These are phyloP conservation scores for Exobasidium rhododendri DNA, from an alignment of 1,284 basidiomycete genomes.

Conservation along the genomic window DNA sequence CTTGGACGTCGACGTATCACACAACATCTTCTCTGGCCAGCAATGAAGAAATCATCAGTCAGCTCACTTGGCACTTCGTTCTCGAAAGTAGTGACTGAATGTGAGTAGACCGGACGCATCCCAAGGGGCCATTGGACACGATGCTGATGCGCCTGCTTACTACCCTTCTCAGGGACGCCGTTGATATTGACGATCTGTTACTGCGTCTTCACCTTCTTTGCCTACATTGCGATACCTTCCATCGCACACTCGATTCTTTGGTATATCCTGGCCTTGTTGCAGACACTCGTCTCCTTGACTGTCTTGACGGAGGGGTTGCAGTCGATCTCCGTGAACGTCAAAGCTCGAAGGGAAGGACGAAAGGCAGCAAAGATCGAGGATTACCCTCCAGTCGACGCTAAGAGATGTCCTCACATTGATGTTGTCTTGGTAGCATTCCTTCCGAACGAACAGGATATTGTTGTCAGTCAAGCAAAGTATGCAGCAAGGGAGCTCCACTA, in stretches of 20 bases:
- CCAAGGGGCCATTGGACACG: too few species aligned
- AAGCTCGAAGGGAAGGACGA: conserved; percentile 29
- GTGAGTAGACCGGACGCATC: conserved; percentile 4
- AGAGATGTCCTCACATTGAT: conserved; percentile 39
- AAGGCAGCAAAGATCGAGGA: conserved; percentile 27
- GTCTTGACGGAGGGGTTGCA: conserved; percentile 41
- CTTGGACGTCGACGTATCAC: too few species aligned
- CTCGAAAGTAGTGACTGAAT: background rate
- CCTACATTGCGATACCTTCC: conserved; percentile 37
- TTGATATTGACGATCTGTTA: conserved; percentile 27
- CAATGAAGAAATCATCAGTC: too few species aligned
- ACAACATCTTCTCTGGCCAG: too few species aligned
- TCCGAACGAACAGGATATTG: conserved; percentile 45
- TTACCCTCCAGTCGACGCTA: background rate
- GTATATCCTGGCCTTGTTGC: conserved; percentile 30
- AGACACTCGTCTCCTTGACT: conserved; percentile 36
- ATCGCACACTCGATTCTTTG: conserved; percentile 31
- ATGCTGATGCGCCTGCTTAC: too few species aligned
- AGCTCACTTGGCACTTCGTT: too few species aligned
- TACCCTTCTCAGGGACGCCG: conserved; percentile 25
- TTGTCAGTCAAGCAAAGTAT: conserved; percentile 39
- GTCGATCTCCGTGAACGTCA: conserved; percentile 31
- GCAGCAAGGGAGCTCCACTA: conserved; percentile 40
- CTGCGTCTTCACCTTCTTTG: conserved; percentile 28
- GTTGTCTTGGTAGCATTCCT: conserved; percentile 44